Conservation (phyloP, 2,329 filamentous ascomycete species). For the Thermothelomyces thermophilus region DNA sequence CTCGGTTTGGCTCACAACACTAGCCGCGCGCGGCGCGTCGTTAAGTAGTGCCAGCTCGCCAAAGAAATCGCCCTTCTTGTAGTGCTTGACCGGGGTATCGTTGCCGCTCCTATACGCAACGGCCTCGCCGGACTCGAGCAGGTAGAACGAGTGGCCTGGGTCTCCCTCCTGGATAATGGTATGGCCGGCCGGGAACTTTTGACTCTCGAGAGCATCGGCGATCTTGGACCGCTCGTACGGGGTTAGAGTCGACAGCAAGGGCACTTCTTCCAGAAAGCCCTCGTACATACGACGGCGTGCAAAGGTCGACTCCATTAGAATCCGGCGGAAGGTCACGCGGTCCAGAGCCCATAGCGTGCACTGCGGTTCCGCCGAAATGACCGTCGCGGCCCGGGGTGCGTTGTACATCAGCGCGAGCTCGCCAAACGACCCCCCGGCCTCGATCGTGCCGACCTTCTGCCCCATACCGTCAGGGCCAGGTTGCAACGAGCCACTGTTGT, state of each 20-base stretch:
- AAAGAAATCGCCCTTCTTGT: conserved; percentile 92
- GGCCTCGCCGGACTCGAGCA: conserved; percentile 81
- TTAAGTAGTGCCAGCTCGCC: conserved; percentile 91
- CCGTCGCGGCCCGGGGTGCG: conserved; percentile 87
- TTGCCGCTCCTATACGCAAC: conserved; percentile 76
- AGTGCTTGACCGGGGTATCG: conserved; percentile 66
- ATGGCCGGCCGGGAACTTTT: conserved; percentile 73
- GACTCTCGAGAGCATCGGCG: conserved; percentile 87
- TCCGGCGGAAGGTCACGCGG: conserved; percentile 91
- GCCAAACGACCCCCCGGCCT: conserved; percentile 87
- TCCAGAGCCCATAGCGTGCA: conserved; percentile 92
- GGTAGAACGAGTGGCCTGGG: conserved; percentile 83
- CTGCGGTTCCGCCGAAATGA: conserved; percentile 70
- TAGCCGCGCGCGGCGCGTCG: conserved; percentile 87
- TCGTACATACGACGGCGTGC: conserved; percentile 95
- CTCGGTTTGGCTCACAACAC: conserved; percentile 73
- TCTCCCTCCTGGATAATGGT: conserved; percentile 89
- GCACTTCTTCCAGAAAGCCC: conserved; percentile 90
- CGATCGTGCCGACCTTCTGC: conserved; percentile 71
- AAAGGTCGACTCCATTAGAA: conserved; percentile 97
- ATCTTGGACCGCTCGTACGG: conserved; percentile 96
- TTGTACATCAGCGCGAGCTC: conserved; percentile 99
- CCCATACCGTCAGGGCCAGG: conserved; percentile 78
- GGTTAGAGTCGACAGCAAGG: conserved; percentile 73
- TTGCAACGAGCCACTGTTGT: conserved; percentile 67